Conservation (phyloP, 768 basidiomycete genomes). For the Baorangia bicolor region DNA sequence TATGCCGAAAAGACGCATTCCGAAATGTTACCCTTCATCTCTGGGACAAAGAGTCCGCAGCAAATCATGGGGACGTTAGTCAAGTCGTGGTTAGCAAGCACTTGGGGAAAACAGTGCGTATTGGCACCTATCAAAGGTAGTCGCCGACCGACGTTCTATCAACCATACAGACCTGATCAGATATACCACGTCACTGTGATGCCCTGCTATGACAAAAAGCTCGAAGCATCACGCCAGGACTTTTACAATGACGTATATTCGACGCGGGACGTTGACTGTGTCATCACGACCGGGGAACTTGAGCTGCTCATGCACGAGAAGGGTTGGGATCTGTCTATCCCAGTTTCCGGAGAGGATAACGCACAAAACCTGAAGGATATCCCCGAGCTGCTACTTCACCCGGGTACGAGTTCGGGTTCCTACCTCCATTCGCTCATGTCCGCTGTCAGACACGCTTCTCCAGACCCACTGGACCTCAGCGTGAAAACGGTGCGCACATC, state of each 20-base stretch:
- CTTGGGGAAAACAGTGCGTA: slow-evolving; percentile 69
- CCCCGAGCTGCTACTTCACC: slow-evolving; percentile 75
- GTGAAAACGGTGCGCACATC: slow-evolving; percentile 63
- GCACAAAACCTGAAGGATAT: slow-evolving; percentile 31
- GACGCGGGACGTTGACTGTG: slow-evolving; percentile 94
- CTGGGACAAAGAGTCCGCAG: slow-evolving; percentile 87
- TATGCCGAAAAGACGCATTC: slow-evolving; percentile 97
- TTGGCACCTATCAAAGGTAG: background rate
- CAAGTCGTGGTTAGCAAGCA: slow-evolving; percentile 78
- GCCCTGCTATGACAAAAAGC: slow-evolving; percentile 99
- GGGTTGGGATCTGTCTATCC: slow-evolving; percentile 67
- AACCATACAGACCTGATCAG: slow-evolving; percentile 62
- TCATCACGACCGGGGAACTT: slow-evolving; percentile 94
- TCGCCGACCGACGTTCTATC: slow-evolving; percentile 3
- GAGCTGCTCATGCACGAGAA: slow-evolving; percentile 81
- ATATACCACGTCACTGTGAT: slow-evolving; percentile 97
- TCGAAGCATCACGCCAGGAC: slow-evolving; percentile 93
- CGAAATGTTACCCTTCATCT: slow-evolving; percentile 90
- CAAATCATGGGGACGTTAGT: slow-evolving; percentile 92
- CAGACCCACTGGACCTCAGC: slow-evolving; percentile 47
- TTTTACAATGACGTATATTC: slow-evolving; percentile 82
- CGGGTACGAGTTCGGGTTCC: slow-evolving; percentile 89
- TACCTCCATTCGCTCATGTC: slow-evolving; percentile 82
- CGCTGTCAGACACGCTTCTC: slow-evolving; percentile 44
- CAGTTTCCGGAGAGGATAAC: slow-evolving; percentile 52